Percentiles rank a stretch among this genome's conserved stretches.
phyloP scores from a whole-genome alignment of 176 grass and related monocot species.

The Lolium perenne region DNA sequence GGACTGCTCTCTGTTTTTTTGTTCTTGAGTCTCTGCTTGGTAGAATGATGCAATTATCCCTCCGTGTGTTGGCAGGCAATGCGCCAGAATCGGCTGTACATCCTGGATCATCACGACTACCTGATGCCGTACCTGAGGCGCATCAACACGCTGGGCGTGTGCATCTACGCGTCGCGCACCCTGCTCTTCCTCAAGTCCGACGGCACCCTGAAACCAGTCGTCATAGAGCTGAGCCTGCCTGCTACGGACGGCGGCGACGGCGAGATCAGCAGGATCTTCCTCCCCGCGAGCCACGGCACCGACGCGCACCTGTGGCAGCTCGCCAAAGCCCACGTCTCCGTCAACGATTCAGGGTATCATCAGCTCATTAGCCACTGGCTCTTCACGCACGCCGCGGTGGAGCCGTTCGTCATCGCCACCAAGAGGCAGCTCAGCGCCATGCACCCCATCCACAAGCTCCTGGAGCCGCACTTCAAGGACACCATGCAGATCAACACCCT shows the following conservation, averaged over 20 bases:
- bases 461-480: slow-evolving; percentile 97
- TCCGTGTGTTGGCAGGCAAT: slow-evolving; percentile 58
- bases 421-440: slow-evolving; percentile 84
- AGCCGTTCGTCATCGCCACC: slow-evolving; percentile 92
- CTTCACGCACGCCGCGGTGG: slow-evolving; percentile 81
- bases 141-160: slow-evolving; percentile 69
- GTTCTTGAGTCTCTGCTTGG: not conserved
- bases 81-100: slow-evolving; percentile 54
- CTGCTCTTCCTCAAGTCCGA: slow-evolving; percentile 77
- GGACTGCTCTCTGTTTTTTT: not conserved
- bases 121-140: slow-evolving; percentile 78
- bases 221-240: slow-evolving; percentile 82
- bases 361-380: slow-evolving; percentile 99
- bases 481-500: slow-evolving; percentile 87
- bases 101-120: slow-evolving; percentile 95
- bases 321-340: slow-evolving; percentile 82
- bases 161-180: slow-evolving; percentile 90
- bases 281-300: slow-evolving; percentile 48
- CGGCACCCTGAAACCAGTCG: slow-evolving; percentile 61
- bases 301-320: slow-evolving; percentile 69
- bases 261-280: slow-evolving; percentile 65
- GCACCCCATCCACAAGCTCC: slow-evolving; percentile 90
- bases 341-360: slow-evolving; percentile 95
- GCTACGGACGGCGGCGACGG: not conserved
- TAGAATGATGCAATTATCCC: not conserved